Percentiles rank a stretch among this genome's conserved stretches.
These are phyloP conservation scores for Aspergillus novoparasiticus DNA, from an alignment of 2,329 filamentous ascomycete species.

Conservation along the genomic window DNA sequence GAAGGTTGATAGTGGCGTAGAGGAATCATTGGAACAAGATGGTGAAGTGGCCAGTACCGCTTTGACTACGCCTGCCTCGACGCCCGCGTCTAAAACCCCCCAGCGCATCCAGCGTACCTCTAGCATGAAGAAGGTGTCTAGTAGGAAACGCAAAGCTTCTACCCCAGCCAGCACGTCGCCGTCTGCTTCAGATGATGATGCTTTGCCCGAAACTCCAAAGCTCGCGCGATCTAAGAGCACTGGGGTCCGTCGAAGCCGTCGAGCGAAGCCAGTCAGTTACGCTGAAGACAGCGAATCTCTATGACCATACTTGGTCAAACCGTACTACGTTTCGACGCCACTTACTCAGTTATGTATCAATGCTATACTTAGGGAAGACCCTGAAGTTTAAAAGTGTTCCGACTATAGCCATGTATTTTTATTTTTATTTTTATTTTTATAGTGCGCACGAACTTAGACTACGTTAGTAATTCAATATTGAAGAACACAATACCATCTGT, in stretches of 20 bases:
- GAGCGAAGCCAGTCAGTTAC: constrained; percentile 39
- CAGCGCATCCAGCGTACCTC: constrained; percentile 12
- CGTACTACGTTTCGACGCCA: background rate
- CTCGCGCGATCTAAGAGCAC: constrained; percentile 11
- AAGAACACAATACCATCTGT: background rate
- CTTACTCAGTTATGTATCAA: background rate
- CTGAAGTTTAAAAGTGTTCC: background rate
- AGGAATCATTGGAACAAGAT: constrained; percentile 1
- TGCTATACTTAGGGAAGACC: background rate
- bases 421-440: background rate
- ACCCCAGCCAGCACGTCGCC: constrained; percentile 25
- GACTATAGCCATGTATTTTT: background rate
- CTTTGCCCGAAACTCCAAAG: constrained; percentile 11
- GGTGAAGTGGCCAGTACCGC: constrained; percentile 11
- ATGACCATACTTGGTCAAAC: background rate
- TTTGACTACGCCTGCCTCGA: constrained; percentile 19
- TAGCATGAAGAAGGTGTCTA: constrained; percentile 21
- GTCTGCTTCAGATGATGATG: constrained; percentile 30
- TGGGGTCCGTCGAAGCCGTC: constrained; percentile 31
- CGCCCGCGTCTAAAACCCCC: constrained; percentile 13
- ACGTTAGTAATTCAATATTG: background rate
- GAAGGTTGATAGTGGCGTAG: constrained; percentile 17
- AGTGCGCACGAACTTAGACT: background rate
- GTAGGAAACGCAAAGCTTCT: constrained; percentile 35
- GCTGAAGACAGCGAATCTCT: constrained; percentile 34